Percentiles rank a stretch among this genome's conserved stretches.
phyloP scores from a whole-genome alignment of 352 stramenopile species.

The Elongisporangium undulatum region DNA sequence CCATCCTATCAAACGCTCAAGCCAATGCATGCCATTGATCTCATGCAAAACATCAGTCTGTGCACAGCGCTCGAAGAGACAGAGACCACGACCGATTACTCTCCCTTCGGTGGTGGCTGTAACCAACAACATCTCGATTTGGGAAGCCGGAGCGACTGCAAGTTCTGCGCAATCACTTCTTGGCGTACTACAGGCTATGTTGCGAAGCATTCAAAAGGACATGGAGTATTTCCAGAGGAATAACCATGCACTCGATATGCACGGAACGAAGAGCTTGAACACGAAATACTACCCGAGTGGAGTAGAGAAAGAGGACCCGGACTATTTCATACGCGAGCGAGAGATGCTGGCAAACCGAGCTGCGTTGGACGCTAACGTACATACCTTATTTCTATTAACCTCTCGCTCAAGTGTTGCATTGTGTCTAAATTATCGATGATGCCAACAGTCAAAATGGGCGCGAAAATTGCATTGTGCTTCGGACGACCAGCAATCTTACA shows the following conservation, averaged over 20 bases:
- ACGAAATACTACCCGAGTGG: constrained; percentile 16
- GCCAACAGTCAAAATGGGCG: constrained; percentile 24
- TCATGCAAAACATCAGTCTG: background rate
- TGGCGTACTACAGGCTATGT: constrained; percentile 43
- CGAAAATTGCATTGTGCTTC: constrained; percentile 44
- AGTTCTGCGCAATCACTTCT: constrained; percentile 24
- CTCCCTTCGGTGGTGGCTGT: background rate
- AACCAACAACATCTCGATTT: constrained; percentile 2
- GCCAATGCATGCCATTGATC: background rate
- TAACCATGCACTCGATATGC: constrained; percentile 20
- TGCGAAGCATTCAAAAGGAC: constrained; percentile 33
- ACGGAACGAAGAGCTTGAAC: constrained; percentile 1
- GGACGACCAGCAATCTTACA: constrained; percentile 34
- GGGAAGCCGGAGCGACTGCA: background rate
- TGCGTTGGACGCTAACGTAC: constrained; percentile 21
- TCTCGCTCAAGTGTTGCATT: no score
- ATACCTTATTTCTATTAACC: constrained; percentile 6
- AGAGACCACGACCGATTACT: background rate
- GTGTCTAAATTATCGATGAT: background rate
- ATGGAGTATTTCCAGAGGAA: constrained; percentile 24
- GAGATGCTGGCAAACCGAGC: constrained; percentile 17
- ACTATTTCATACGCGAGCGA: constrained; percentile 29
- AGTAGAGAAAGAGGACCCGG: constrained; percentile 25
- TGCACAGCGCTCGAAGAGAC: background rate
- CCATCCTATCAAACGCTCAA: background rate